These are phyloP conservation scores for Podaxis rugospora DNA, from an alignment of 768 basidiomycete genomes.

Conservation along the genomic window DNA sequence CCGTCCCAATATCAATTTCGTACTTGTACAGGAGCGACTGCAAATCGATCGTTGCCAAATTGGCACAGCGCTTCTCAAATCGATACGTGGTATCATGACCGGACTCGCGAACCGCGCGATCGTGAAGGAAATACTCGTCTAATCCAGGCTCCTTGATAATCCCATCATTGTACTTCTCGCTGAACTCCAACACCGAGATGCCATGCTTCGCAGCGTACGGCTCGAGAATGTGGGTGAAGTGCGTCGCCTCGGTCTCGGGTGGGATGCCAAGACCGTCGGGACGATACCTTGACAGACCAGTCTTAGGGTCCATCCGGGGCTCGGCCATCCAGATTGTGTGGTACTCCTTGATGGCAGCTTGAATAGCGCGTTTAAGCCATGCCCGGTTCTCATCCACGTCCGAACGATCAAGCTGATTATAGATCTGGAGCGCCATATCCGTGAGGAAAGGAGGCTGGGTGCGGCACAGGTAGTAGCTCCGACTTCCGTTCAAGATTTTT, in stretches of 20 bases:
- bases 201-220: slow-evolving; percentile 92
- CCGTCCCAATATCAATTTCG: slow-evolving; percentile 97
- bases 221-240: slow-evolving; percentile 97
- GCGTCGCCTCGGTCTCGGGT: slow-evolving; percentile 96
- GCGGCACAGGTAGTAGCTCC: slow-evolving; percentile 92
- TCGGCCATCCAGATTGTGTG: slow-evolving; percentile 96
- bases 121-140: slow-evolving; percentile 97
- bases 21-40: slow-evolving; percentile 98
- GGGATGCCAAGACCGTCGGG: slow-evolving; percentile 95
- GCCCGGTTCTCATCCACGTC: slow-evolving; percentile 74
- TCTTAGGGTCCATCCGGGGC: slow-evolving; percentile 91
- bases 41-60: slow-evolving; percentile 93
- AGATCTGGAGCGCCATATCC: slow-evolving; percentile 97
- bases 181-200: slow-evolving; percentile 92
- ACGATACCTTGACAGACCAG: slow-evolving; percentile 91
- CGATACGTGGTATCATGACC: slow-evolving; percentile 97
- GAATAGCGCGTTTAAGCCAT: slow-evolving; percentile 95
- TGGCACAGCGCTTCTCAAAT: slow-evolving; percentile 96
- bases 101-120: slow-evolving; percentile 93
- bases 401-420: slow-evolving; percentile 88
- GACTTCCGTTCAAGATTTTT: slow-evolving; percentile 94
- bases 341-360: slow-evolving; percentile 98
- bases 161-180: slow-evolving; percentile 91
- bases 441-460: slow-evolving; percentile 98
- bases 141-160: slow-evolving; percentile 78